Percentiles rank a stretch among this genome's conserved stretches.
Conservation (phyloP, 140 eudicot species). For the Ambrosia hybrid region DNA sequence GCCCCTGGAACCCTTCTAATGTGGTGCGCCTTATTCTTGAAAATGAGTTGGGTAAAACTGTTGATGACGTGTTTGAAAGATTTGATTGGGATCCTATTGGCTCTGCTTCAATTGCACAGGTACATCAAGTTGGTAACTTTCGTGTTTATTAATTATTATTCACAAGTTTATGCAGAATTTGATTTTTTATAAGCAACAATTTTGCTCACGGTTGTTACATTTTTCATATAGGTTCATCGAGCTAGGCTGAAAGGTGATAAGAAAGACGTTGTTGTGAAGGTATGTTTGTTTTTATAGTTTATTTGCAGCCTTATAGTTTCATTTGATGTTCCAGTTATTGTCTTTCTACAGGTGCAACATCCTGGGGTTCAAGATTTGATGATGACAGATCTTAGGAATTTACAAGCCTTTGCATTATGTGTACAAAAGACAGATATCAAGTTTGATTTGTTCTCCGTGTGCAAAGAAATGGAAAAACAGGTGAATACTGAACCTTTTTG, state of each 20-base stretch:
- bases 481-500: constrained; percentile 35
- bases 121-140: constrained; percentile 32
- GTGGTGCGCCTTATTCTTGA: constrained; percentile 65
- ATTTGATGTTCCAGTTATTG: constrained; percentile 9
- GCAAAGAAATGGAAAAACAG: constrained; percentile 99
- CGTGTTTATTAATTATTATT: background rate
- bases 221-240: constrained; percentile 70
- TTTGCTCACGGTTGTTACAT: constrained; percentile 19
- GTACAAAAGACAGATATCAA: constrained; percentile 92
- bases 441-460: constrained; percentile 83
- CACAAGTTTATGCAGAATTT: background rate
- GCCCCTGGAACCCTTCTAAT: constrained; percentile 72
- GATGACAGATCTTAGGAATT: constrained; percentile 90
- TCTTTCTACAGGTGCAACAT: constrained; percentile 73
- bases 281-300: constrained; percentile 17
- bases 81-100: constrained; percentile 84
- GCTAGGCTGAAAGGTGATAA: constrained; percentile 82
- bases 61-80: constrained; percentile 73
- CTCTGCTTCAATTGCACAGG: constrained; percentile 99
- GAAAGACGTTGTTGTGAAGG: constrained; percentile 87
- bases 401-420: constrained; percentile 91
- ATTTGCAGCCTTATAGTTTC: background rate
- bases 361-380: constrained; percentile 92
- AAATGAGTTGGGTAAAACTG: constrained; percentile 70
- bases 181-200: background rate